Conservation (phyloP, 495 filamentous ascomycete genomes). For the Trichoderma parareesei region DNA sequence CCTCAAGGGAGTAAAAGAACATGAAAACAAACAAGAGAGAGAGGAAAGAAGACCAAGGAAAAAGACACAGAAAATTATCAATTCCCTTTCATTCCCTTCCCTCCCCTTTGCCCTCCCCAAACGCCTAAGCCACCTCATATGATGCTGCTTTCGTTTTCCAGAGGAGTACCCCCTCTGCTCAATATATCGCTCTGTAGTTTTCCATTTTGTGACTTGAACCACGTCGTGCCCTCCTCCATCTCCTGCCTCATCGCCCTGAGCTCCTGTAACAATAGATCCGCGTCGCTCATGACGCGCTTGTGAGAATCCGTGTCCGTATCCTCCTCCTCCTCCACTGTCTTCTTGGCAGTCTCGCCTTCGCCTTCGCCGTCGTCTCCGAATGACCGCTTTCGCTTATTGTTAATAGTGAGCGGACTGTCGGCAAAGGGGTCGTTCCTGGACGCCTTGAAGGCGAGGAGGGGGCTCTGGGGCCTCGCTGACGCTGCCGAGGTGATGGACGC, state of each 20-base stretch:
- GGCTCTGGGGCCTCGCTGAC: not conserved
- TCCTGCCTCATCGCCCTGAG: constrained; percentile 12
- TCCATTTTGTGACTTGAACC: constrained; percentile 14
- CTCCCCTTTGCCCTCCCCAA: not conserved
- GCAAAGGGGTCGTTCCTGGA: not conserved
- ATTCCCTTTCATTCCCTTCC: not conserved
- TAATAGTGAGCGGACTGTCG: not conserved
- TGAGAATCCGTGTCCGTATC: constrained; percentile 1
- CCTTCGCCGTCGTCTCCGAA: not conserved
- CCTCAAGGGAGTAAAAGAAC: no score
- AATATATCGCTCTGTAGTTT: constrained; percentile 7
- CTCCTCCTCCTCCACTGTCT: not conserved
- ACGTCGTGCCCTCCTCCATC: constrained; percentile 14
- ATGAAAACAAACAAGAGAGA: not conserved
- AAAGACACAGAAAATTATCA: not conserved
- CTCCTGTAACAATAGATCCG: constrained; percentile 2
- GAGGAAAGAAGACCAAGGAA: not conserved
- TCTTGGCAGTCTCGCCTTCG: not conserved
- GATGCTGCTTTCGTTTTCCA: constrained; percentile 10
- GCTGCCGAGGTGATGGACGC: not conserved
- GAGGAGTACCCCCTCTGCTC: constrained; percentile 12
- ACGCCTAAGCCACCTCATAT: constrained; percentile 4
- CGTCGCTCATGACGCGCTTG: constrained; percentile 13
- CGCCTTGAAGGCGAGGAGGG: not conserved
- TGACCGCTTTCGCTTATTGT: constrained; percentile 11